A percentile compares a stretch with the other conserved stretches of the same genome.
These are phyloP conservation scores for Silene noctiflora DNA, from an alignment of 179 eudicot genomes.

Conservation along the genomic window DNA sequence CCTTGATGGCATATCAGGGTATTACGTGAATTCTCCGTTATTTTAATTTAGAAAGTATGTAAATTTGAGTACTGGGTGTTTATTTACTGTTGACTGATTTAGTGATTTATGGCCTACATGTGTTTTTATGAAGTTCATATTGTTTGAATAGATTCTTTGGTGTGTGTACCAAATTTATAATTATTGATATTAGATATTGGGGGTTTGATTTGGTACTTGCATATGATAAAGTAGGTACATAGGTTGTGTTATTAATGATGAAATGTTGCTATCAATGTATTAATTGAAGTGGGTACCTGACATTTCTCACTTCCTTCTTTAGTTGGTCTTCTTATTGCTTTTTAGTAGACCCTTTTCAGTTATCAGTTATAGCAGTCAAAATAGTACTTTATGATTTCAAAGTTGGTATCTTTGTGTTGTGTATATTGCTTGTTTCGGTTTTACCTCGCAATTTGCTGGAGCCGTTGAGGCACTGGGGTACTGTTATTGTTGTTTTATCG, in stretches of 20 bases:
- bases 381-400: constrained; percentile 16
- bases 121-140: constrained; percentile 22
- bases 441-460: not conserved
- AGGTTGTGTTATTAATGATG: constrained; percentile 37
- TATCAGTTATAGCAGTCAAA: constrained; percentile 25
- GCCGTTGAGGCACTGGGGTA: not conserved
- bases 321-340: constrained; percentile 26
- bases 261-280: constrained; percentile 41
- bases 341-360: constrained; percentile 27
- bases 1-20: too few species aligned
- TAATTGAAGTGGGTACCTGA: constrained; percentile 46
- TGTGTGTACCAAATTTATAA: constrained; percentile 18
- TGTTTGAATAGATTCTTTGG: constrained; percentile 40
- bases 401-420: constrained; percentile 18
- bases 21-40: too few species aligned
- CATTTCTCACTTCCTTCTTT: constrained; percentile 28
- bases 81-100: constrained; percentile 30
- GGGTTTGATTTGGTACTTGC: constrained; percentile 29
- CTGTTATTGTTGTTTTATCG: not conserved
- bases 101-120: constrained; percentile 19
- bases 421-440: not conserved
- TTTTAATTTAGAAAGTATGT: constrained; percentile 10
- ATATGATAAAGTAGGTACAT: constrained; percentile 33
- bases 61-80: constrained; percentile 10
- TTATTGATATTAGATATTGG: constrained; percentile 27